Base-by-base conservation (phyloP, 352 stramenopile genomes). In the Phytopythium litorale region DNA sequence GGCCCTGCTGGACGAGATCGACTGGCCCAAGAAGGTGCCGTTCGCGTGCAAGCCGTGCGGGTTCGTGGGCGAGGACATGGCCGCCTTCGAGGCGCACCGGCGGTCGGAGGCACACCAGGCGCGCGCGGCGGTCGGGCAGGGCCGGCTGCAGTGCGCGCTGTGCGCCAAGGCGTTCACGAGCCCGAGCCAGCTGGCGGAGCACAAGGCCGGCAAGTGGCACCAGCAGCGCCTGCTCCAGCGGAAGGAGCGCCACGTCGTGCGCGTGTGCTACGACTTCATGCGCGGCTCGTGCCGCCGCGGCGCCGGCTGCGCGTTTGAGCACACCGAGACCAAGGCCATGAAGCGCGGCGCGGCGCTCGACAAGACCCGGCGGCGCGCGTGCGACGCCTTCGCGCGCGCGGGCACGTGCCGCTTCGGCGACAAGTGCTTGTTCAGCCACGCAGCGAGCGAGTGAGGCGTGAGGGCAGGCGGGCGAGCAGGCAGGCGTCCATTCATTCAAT, bases 101-200 rank as follows among this genome's bases (percentile, higher is more conserved):
- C 53, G 64, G 35, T 89, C 84, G 28, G 59, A 65, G 1, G 68
- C 70, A 40, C 86, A 94, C 62, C 37, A 79, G 28, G 72, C 71
- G 19, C 69, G 60, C 23, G 56, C 76, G 43, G 60, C 79, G 43
- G 66, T 50, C 46, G 69, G 60, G 19, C 67, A 72, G 45, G 67
- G 72, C 37, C 63, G 58, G 54, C 64, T 87, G 54, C 60, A 68
- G 13, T 94, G 86, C 56, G 64, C 68, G 48, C 65, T 93, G 23
- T 95, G 86, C 62, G 71, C 75, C 51, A 95, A 95, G 63, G 69
- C 79, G 51, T 95, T 95, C 62, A 95, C 86, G 60, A 92, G 86
- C 68, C 68, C 59, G 25, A 67, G 69, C 23, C 86, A 95, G 60
- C 62, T 95, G 40, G 72, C 84, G 15, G 86, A 95, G 58, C 86